Percentiles rank a stretch among this genome's conserved stretches.
phyloP scores from a whole-genome alignment of 441 rosid genomes.

The California macrophylla region DNA sequence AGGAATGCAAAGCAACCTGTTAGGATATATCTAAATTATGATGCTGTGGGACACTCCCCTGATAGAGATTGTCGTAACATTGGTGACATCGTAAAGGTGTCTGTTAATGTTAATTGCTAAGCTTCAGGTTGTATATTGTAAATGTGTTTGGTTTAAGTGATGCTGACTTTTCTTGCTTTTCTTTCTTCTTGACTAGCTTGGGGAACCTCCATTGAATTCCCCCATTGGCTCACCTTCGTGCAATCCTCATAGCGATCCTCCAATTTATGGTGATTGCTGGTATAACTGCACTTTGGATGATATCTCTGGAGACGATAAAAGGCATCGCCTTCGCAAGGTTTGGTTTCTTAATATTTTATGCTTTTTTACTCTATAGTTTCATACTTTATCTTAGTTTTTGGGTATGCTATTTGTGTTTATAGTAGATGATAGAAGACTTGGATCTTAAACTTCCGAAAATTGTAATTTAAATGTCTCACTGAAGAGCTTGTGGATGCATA shows the following conservation, averaged over 20 bases:
- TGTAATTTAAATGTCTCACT: not conserved
- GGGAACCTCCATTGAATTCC: slow-evolving; percentile 66
- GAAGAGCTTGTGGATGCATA: slow-evolving; percentile 7
- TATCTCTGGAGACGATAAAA: slow-evolving; percentile 79
- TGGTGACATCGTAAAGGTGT: slow-evolving; percentile 84
- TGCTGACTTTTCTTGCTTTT: slow-evolving; percentile 15
- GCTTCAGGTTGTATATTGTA: not conserved
- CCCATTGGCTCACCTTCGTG: slow-evolving; percentile 55
- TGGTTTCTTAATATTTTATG: not conserved
- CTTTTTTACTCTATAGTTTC: too few relatives aligned
- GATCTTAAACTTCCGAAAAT: not conserved
- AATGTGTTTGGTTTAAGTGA: slow-evolving; percentile 13
- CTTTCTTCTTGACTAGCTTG: slow-evolving; percentile 45
- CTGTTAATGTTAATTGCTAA: not conserved
- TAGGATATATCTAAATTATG: slow-evolving; percentile 88
- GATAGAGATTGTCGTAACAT: slow-evolving; percentile 80
- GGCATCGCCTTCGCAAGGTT: slow-evolving; percentile 81
- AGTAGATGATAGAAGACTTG: not conserved
- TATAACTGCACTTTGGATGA: slow-evolving; percentile 91
- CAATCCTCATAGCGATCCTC: slow-evolving; percentile 67
- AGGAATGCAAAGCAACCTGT: slow-evolving; percentile 69
- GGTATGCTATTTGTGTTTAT: not conserved
- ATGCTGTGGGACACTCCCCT: slow-evolving; percentile 91
- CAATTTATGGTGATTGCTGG: slow-evolving; percentile 88
- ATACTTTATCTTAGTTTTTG: too few relatives aligned